These are phyloP conservation scores for Termitomyces sp. DNA, from an alignment of 768 basidiomycete species.

Conservation along the genomic window DNA sequence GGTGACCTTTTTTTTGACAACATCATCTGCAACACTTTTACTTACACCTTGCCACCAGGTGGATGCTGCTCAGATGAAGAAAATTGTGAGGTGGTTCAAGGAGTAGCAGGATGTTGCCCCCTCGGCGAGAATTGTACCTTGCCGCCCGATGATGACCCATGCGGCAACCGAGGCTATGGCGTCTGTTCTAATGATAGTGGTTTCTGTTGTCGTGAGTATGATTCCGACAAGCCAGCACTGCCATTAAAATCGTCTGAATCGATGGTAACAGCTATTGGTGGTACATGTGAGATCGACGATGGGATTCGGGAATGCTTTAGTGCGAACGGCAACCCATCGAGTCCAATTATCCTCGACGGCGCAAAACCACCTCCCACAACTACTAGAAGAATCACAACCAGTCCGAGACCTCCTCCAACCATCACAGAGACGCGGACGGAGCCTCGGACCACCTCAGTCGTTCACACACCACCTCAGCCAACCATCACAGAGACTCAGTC, in stretches of 20 bases:
- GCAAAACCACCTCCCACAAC: neutral
- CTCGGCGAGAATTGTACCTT: neutral
- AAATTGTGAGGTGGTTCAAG: neutral
- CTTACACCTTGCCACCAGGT: neutral
- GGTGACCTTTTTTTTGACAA: neutral
- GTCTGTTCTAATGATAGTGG: neutral
- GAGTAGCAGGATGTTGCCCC: neutral
- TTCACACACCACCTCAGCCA: neutral
- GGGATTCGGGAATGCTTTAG: neutral
- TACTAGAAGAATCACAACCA: neutral
- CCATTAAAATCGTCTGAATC: neutral
- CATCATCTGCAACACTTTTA: neutral
- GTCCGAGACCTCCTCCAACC: neutral
- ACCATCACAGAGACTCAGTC: neutral
- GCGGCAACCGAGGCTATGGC: neutral
- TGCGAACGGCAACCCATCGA: neutral
- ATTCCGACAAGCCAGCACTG: neutral
- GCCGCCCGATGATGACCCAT: neutral
- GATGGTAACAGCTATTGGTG: neutral
- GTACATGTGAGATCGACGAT: neutral
- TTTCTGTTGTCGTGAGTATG: conserved; percentile 3
- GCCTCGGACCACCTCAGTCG: neutral
- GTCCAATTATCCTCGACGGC: neutral
- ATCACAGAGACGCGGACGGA: neutral
- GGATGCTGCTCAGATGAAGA: neutral